Conservation (phyloP, 441 rosid genomes). For the Hura crepitans region DNA sequence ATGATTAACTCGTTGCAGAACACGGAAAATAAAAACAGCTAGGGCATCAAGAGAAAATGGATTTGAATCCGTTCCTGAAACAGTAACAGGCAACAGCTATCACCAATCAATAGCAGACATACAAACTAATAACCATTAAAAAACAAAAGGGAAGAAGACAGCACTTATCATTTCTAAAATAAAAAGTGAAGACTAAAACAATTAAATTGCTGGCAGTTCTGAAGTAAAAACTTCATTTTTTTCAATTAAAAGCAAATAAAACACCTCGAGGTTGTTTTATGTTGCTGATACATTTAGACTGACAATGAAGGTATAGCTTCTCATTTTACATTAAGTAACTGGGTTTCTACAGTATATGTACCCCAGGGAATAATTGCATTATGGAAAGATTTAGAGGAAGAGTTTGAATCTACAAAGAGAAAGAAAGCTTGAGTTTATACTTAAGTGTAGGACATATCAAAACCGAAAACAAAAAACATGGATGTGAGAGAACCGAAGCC, state of each 20-base stretch:
- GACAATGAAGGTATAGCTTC: neutral
- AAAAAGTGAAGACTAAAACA: neutral
- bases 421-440: neutral
- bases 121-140: slow-evolving; percentile 1
- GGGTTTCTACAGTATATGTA: neutral
- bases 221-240: too few relatives aligned
- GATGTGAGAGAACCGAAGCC: neutral
- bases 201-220: neutral
- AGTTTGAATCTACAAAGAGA: neutral
- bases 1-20: slow-evolving; percentile 83
- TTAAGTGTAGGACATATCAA: neutral
- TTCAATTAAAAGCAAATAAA: too few relatives aligned
- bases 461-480: neutral
- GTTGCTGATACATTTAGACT: neutral
- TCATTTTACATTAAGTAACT: neutral
- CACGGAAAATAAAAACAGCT: slow-evolving; percentile 83
- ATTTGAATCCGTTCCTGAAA: slow-evolving; percentile 75
- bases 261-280: neutral
- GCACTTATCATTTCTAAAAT: neutral
- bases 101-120: slow-evolving; percentile 1
- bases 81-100: slow-evolving; percentile 14
- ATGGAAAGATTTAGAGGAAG: neutral
- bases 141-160: too few relatives aligned
- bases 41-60: slow-evolving; percentile 92
- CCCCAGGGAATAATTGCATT: neutral